Percentiles rank a stretch among this genome's conserved stretches.
These are phyloP conservation scores for Elaeis guineensis DNA, from an alignment of 176 grass and related monocot genomes.

Conservation along the genomic window DNA sequence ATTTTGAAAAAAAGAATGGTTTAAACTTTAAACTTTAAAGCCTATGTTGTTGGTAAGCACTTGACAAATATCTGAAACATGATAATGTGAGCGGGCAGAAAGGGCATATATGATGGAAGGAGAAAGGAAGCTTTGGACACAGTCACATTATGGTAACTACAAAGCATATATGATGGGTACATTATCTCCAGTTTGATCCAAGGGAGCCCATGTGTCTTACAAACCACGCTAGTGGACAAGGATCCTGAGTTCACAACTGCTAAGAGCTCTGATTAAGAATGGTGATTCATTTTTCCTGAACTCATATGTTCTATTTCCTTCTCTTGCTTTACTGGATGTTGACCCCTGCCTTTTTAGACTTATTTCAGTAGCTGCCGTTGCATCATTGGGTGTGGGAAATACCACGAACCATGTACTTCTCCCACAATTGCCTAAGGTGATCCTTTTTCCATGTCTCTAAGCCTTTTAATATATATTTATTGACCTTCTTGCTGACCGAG, in stretches of 20 bases:
- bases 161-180: constrained; percentile 27
- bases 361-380: constrained; percentile 58
- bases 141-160: too few species aligned
- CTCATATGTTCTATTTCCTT: constrained; percentile 56
- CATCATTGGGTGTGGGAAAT: constrained; percentile 52
- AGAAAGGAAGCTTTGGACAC: too few species aligned
- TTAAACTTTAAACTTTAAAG: too few species aligned
- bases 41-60: too few species aligned
- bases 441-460: background rate
- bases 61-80: too few species aligned
- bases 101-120: too few species aligned
- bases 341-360: constrained; percentile 65
- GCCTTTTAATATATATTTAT: too few species aligned
- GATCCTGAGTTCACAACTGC: constrained; percentile 34
- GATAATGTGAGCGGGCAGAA: too few species aligned
- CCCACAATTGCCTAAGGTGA: constrained; percentile 61
- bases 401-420: constrained; percentile 63
- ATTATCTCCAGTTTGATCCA: constrained; percentile 53
- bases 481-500: too few species aligned
- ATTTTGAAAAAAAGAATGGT: too few species aligned
- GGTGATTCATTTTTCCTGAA: constrained; percentile 32
- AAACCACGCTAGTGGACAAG: constrained; percentile 61
- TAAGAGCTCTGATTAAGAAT: constrained; percentile 63
- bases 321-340: constrained; percentile 81
- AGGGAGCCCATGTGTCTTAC: constrained; percentile 81